Evolutionary conservation across 257 asterid genomes (phyloP), one percentile per base, ranked within the genome.

Genomic region (Ophiorrhiza pumila): DNA sequence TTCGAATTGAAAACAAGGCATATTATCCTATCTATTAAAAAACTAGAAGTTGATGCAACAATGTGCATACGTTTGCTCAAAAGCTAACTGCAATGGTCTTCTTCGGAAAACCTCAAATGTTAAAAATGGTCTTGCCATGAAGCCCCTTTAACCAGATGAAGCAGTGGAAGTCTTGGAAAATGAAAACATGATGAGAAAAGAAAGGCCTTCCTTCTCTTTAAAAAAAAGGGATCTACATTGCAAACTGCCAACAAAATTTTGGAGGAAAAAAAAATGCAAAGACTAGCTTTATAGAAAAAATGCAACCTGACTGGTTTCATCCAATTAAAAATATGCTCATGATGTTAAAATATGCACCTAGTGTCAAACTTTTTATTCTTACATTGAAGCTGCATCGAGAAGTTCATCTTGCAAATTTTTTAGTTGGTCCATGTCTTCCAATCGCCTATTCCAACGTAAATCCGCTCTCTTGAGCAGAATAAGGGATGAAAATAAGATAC

Each of bases 391-490:
- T 68, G 97, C 83, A 84, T 93, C 92, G 60, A 93, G 96, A 79
- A 93, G 97, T 32, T 79, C 87, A 71, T 91, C 93, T 80, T 91
- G 98, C 79, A 93, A 84, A 68, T 71, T 82, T 71, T 68, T 87
- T 57, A 93, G 98, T 62, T 93, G 82, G 77, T 88, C 93, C 94
- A 93, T 85, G 80, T 93, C 98, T 85, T 93, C 98, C 64, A 77
- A 67, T 80, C 77, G 83, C 87, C 96, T 84, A 77, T 89, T 93
- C 98, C 98, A 93, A 27, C 97, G 97, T 80, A 93, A 80, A 86
- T 93, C 98, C 71, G 98, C 97, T 85, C 96, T 85, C 98, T 93
- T 83, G 52, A 69, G 53, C 65, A 46, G 22, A 63, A 74, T 5
- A 75, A 78, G 72, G 63, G 27, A 68, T 57, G 57, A 76, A 66